Base-by-base conservation (phyloP, 805 yeast species). In the Wickerhamomyces subpelliculosus region DNA sequence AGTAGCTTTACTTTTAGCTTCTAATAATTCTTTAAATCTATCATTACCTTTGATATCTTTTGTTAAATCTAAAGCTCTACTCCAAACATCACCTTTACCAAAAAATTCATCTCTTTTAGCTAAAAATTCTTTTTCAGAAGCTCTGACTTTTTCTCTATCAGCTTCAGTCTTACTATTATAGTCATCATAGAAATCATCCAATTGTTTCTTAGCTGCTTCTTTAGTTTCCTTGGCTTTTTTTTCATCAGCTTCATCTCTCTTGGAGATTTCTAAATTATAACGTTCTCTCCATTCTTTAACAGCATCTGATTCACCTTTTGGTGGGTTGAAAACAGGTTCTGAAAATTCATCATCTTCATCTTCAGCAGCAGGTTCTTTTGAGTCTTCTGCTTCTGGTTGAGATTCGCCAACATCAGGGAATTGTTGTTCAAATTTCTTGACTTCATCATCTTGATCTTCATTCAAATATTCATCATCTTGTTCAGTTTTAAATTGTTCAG, bases 151-250 rank as follows among this genome's bases (percentile, higher is more conserved):
- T 43, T 75, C 79, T 39, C 80, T 65, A 36, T 78, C 75, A 47
- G 73, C 73, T 37, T 86, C 90, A 61, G 79, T 83, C 67, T 89
- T 89, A 55, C 72, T 68, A 65, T 86, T 88, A 70, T 90, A 90
- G 55, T 80, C 81, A 51, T 86, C 95, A 61, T 90, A 90, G 61
- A 90, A 90, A 46, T 84, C 95, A 58, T 90, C 96, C 54, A 88
- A 77, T 38, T 87, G 80, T 57, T 79, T 78, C 54, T 77, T 75
- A 9, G 97, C 97, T 45, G 81, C 80, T 36, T 75, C 73, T 39
- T 82, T 73, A 41, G 87, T 71, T 43, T 79, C 86, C 23, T 67
- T 67, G 54, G 82, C 75, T 58, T 76, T 83, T 48, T 75, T 66
- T 17, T 65, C 66, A 49, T 83, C 80, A 45, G 75, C 76, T 48